Conservation (phyloP, 805 yeast species). For the Pichia paraexigua region DNA sequence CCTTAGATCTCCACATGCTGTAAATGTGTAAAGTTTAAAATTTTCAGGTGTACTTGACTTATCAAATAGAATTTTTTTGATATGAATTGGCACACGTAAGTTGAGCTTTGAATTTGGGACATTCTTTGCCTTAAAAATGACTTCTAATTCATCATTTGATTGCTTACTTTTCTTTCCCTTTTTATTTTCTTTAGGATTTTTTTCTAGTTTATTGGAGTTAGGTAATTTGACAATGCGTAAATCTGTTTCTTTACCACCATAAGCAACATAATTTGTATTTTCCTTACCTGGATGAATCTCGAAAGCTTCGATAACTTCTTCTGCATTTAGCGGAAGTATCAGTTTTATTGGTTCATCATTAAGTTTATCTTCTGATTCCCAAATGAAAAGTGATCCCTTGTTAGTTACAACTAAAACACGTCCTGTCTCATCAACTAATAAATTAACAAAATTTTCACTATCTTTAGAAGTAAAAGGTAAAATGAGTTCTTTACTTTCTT, state of each 20-base stretch:
- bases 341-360: conserved; percentile 24
- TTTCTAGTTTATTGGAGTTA: conserved; percentile 2
- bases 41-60: conserved; percentile 28
- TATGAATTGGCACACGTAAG: conserved; percentile 77
- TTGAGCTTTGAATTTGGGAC: conserved; percentile 76
- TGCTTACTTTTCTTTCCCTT: background rate
- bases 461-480: background rate
- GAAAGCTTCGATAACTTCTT: conserved; percentile 26
- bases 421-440: conserved; percentile 16
- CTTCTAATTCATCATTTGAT: conserved; percentile 16
- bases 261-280: conserved; percentile 54
- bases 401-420: conserved; percentile 6
- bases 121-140: conserved; percentile 66
- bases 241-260: conserved; percentile 83
- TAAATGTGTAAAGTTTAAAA: conserved; percentile 54
- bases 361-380: conserved; percentile 10
- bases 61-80: conserved; percentile 47
- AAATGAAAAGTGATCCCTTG: conserved; percentile 13
- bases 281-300: conserved; percentile 9
- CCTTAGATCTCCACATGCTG: conserved; percentile 71
- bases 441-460: conserved; percentile 13
- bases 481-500: conserved; percentile 1
- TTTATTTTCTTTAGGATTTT: background rate
- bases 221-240: conserved; percentile 39
- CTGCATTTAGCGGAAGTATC: conserved; percentile 22